Evolutionary conservation across 1,284 basidiomycete genomes (phyloP).

Genomic region (Ustilago tritici): DNA sequence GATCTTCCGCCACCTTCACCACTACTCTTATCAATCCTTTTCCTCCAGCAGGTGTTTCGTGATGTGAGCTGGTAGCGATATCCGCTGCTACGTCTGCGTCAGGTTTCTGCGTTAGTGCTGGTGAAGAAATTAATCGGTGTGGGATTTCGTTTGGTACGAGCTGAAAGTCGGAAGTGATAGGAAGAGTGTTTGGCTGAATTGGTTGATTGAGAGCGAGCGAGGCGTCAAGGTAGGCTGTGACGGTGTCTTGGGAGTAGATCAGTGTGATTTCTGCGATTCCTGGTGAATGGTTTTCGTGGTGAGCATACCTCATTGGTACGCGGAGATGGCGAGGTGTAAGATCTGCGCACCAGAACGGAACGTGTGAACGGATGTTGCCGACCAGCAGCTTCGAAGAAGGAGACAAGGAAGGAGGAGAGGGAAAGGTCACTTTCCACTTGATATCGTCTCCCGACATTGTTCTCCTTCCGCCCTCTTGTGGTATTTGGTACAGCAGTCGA

Average conservation of each 20-base stretch:
- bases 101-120: conserved; percentile 14
- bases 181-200: conserved; percentile 28
- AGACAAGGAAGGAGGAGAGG: conserved; percentile 12
- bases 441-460: conserved; percentile 46
- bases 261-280: conserved; percentile 53
- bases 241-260: conserved; percentile 36
- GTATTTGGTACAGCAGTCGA: conserved; percentile 25
- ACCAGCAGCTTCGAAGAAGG: neutral
- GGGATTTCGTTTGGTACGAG: conserved; percentile 40
- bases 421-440: conserved; percentile 57
- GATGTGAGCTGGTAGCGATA: conserved; percentile 18
- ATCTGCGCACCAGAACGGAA: conserved; percentile 59
- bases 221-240: conserved; percentile 30
- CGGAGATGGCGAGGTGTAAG: conserved; percentile 39
- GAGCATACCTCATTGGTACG: conserved; percentile 31
- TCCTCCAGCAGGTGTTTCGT: conserved; percentile 4
- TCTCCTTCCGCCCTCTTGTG: conserved; percentile 36
- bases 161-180: conserved; percentile 29
- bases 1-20: conserved; percentile 49
- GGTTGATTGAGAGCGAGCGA: conserved; percentile 36
- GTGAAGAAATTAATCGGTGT: conserved; percentile 17
- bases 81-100: conserved; percentile 5
- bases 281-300: conserved; percentile 45
- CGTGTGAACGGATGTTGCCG: conserved; percentile 27
- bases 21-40: conserved; percentile 24